Evolutionary conservation across 108 stramenopile species (phyloP), one percentile per base, ranked within the genome.

Genomic region (Schizochytrium sp.): DNA sequence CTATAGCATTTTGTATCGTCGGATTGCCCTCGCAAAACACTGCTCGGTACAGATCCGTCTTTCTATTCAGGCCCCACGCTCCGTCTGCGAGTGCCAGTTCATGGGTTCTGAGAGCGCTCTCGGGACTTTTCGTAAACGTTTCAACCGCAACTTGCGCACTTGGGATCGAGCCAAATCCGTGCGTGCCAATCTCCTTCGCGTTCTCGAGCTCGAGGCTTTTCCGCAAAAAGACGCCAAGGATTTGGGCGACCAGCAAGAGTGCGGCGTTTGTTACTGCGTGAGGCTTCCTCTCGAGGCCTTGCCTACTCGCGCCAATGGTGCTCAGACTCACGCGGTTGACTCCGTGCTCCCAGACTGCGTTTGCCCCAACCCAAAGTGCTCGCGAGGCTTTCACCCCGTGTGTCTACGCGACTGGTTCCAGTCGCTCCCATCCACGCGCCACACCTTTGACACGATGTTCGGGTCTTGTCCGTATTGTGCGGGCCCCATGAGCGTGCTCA

Each of bases 81-180:
- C 76, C n/a, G 76, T 83, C 4, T 83, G 76, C 4, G 76, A 83
- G 76, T 83, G 76, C 51, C 76, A 83, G 23, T 83, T 83, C 51
- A 47, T 83, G 45, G 76, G 76, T 16, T 83, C 76, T 3, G 76
- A 83, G 76, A 23, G 19, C 51, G 76, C 23, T 12, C n/a, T 83
- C 6, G 4, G 3, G n/a, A 4, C 76, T 18, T 53, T 83, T 83
- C 76, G 76, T 4, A 83, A 53, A 18, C 45, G 51, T 1, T 83
- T 83, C 76, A 83, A 83, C 23, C 76, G 51, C 6, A 53, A 53
- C 51, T 21, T 83, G 76, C 51, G 45, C 76, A n/a, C 12, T 21
- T 83, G 76, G 76, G 25, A 53, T 47, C 51, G 48, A 6, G 6
- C n/a, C 48, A 45, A 12, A 21, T 18, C 14, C 51, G 48, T 53